Evolutionary conservation across 805 yeast genomes (phyloP).

Genomic region (Lachancea sp.): DNA sequence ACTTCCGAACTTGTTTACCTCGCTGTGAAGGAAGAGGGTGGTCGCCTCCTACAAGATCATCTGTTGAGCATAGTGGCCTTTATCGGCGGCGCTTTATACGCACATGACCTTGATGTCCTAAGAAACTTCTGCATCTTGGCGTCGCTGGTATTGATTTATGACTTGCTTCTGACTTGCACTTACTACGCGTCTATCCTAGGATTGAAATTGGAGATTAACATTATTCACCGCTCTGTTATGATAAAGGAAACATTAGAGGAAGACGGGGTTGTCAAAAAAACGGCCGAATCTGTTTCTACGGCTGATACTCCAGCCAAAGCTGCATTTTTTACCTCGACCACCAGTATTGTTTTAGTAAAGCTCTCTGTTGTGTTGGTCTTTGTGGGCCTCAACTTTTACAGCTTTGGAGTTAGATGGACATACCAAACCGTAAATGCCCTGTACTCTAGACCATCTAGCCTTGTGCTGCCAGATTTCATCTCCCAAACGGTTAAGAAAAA

Average conservation of each 20-base stretch:
- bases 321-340: constrained; percentile 31
- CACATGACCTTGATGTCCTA: constrained; percentile 63
- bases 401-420: constrained; percentile 66
- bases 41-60: constrained; percentile 58
- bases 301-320: constrained; percentile 20
- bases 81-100: constrained; percentile 55
- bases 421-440: constrained; percentile 39
- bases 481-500: constrained; percentile 23
- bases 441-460: constrained; percentile 32
- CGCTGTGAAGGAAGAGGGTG: constrained; percentile 34
- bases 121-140: constrained; percentile 74
- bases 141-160: constrained; percentile 62
- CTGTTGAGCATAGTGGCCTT: constrained; percentile 66
- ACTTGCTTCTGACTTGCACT: constrained; percentile 66
- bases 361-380: constrained; percentile 54
- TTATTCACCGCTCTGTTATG: constrained; percentile 74
- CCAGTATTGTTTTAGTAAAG: constrained; percentile 49
- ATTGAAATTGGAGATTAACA: constrained; percentile 79
- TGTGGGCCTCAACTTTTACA: constrained; percentile 57
- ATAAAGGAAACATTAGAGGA: constrained; percentile 81
- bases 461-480: constrained; percentile 38
- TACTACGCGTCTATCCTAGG: constrained; percentile 80
- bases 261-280: constrained; percentile 74
- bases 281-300: constrained; percentile 63
- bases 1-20: constrained; percentile 29